Conservation (phyloP, 306 rosid species). For the Psophocarpus tetragonolobus region DNA sequence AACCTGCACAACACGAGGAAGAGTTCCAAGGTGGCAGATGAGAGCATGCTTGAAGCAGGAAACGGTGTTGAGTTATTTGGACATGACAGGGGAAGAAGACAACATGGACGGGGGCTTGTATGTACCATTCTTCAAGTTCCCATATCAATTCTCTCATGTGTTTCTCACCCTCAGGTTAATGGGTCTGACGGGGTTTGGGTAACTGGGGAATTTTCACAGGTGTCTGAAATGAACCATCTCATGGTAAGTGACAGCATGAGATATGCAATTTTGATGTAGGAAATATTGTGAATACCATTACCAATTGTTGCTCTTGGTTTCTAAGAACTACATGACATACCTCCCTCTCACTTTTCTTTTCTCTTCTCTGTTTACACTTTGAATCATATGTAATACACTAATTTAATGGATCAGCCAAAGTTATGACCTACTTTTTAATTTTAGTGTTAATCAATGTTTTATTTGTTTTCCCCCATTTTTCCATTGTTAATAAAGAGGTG, state of each 20-base stretch:
- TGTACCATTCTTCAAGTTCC: conserved; percentile 62
- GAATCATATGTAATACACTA: conserved; percentile 25
- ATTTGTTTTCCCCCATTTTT: background rate
- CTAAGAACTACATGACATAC: background rate
- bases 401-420: conserved; percentile 29
- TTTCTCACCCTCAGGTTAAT: conserved; percentile 64
- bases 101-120: conserved; percentile 52
- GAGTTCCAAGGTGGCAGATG: conserved; percentile 86
- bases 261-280: conserved; percentile 92
- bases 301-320: background rate
- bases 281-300: conserved; percentile 6
- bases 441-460: conserved; percentile 27
- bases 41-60: conserved; percentile 62
- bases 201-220: conserved; percentile 58
- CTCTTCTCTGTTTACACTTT: background rate
- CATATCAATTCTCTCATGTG: conserved; percentile 70
- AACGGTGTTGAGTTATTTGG: conserved; percentile 43
- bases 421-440: conserved; percentile 26
- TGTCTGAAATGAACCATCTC: conserved; percentile 83
- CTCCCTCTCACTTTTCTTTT: conserved; percentile 1
- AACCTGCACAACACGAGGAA: conserved; percentile 60
- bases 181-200: conserved; percentile 76
- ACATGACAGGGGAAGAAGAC: conserved; percentile 33
- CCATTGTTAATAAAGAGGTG: conserved; percentile 13
- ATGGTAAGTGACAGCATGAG: conserved; percentile 98